These are phyloP conservation scores for Croton setiger DNA, from an alignment of 441 rosid genomes.

Conservation along the genomic window DNA sequence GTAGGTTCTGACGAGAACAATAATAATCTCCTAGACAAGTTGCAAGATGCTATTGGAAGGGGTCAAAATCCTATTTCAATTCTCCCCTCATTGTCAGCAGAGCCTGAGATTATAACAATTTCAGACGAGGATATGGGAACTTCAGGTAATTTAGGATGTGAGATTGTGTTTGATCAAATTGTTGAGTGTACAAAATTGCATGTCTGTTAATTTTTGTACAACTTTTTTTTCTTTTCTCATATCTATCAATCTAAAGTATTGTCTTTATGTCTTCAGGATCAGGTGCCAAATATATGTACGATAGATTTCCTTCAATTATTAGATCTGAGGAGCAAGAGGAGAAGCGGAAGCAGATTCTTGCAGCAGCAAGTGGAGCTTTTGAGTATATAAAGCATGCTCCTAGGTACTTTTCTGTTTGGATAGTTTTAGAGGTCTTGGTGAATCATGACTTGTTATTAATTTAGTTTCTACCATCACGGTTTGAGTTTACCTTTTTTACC, in stretches of 20 bases:
- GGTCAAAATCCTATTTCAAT: constrained; percentile 88
- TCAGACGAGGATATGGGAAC: constrained; percentile 76
- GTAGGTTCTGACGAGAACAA: constrained; percentile 65
- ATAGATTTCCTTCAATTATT: constrained; percentile 89
- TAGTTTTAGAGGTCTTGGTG: constrained; percentile 21
- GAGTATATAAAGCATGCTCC: constrained; percentile 76
- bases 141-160: constrained; percentile 50
- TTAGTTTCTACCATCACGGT: background rate
- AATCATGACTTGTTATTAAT: background rate
- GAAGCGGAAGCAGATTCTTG: constrained; percentile 93
- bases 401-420: constrained; percentile 49
- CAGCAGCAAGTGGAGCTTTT: constrained; percentile 82
- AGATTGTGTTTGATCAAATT: constrained; percentile 4
- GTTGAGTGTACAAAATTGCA: background rate
- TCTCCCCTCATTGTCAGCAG: constrained; percentile 59
- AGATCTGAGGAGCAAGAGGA: constrained; percentile 96
- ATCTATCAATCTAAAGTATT: background rate
- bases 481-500: constrained; percentile 28
- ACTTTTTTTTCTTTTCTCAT: background rate
- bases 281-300: constrained; percentile 91
- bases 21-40: constrained; percentile 85
- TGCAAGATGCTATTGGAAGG: constrained; percentile 98
- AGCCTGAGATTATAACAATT: constrained; percentile 87
- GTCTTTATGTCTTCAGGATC: constrained; percentile 37
- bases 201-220: constrained; percentile 21